These are phyloP conservation scores for Azolla pinnata DNA, from an alignment of 75 land plant genomes.

Conservation along the genomic window DNA sequence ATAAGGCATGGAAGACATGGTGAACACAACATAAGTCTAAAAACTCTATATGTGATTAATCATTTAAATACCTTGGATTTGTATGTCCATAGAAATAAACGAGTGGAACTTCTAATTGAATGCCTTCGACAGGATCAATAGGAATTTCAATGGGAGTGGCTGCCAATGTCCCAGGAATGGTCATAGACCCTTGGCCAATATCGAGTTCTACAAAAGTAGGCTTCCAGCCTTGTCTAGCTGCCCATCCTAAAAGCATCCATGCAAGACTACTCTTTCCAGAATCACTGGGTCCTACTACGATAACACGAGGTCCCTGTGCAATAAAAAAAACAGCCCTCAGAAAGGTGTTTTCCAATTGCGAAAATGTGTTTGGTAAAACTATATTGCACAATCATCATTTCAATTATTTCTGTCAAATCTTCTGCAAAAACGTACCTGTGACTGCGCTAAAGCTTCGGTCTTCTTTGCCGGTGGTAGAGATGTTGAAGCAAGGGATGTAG, in stretches of 20 bases:
- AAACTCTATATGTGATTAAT: no score
- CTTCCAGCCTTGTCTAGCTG: slow-evolving; percentile 84
- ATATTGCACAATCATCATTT: no score
- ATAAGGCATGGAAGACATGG: no score
- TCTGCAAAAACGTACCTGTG: slow-evolving; percentile 15
- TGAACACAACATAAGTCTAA: no score
- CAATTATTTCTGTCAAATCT: no score
- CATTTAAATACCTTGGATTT: slow-evolving; percentile 94
- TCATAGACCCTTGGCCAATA: slow-evolving; percentile 93
- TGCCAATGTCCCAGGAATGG: slow-evolving; percentile 81
- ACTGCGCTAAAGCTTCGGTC: neutral
- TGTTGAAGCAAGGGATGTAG: slow-evolving; percentile 24
- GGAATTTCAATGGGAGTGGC: slow-evolving; percentile 97
- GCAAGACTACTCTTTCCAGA: slow-evolving; percentile 90
- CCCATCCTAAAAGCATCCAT: slow-evolving; percentile 93
- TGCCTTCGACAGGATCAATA: slow-evolving; percentile 85
- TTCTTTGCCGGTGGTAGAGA: slow-evolving; percentile 8
- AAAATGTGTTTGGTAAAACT: no score
- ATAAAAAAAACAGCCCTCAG: neutral
- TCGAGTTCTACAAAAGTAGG: slow-evolving; percentile 95
- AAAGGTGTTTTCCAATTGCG: no score
- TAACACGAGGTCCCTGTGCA: slow-evolving; percentile 92
- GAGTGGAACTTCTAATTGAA: slow-evolving; percentile 79
- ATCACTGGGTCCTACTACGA: slow-evolving; percentile 97
- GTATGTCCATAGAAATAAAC: slow-evolving; percentile 91